Base-by-base conservation (phyloP, 169 alveolate genomes). In the Plasmodium falciparum region DNA sequence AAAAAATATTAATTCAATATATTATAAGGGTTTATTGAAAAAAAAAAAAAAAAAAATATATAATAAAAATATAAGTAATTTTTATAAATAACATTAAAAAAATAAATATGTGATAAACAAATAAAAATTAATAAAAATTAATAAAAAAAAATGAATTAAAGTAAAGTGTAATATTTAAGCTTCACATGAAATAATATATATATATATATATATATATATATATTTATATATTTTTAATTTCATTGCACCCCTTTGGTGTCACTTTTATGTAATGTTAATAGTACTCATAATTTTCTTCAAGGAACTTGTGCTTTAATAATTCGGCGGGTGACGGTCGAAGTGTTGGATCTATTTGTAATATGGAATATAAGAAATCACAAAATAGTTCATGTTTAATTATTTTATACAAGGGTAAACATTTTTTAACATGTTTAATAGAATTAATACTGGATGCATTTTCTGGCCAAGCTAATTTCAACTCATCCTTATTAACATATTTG, bases 251-350 rank as follows among this genome's bases (percentile, higher is more conserved):
- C 11, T 5, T 39, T 39, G 11, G 47, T 39, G 47, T 39, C 47
- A 39, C 7, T 39, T 39, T 5, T 5, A 39, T 39, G 5, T 39
- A 5, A 39, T 50, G 9, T 43, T 65, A 78, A 56, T 12, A 78
- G 29, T 78, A 47, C 13, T 24, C 91, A 58, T 71, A 92, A 39
- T 88, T 59, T 45, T 90, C 67, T 33, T 85, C 89, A 58, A 96
- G 92, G 74, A 96, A 96, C 75, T 95, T 95, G 78, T 96, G 98
- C 69, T 90, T 88, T 88, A 96, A 78, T 47, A 97, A 97, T 86
- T 95, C 97, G 66, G 91, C 93, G 7, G 98, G 98, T 4, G 97
- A 88, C 2, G 98, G 96, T 17, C 98, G 93, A 88, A 54, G 85
- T 59, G 73, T 66, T 59, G 98, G 97, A 73, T 96, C 98, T 15